Evolutionary conservation across 257 asterid genomes (phyloP).

Genomic region (Capsicum chinense): DNA sequence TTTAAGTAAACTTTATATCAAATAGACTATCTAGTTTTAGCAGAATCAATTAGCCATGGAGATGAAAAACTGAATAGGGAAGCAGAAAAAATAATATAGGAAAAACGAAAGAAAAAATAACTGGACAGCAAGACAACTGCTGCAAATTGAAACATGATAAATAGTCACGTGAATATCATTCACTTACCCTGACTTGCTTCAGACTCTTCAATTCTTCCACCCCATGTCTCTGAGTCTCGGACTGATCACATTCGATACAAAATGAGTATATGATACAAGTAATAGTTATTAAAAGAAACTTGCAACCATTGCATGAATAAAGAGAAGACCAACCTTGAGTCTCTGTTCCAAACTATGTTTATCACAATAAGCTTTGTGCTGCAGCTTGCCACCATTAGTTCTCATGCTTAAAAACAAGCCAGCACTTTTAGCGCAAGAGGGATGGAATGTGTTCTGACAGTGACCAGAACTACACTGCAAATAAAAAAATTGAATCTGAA

Average conservation of each 20-base stretch:
- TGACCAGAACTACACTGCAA: slow-evolving; percentile 95
- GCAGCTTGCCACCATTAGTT: slow-evolving; percentile 83
- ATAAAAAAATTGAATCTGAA: slow-evolving; percentile 33
- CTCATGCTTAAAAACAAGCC: slow-evolving; percentile 81
- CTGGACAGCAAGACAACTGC: slow-evolving; percentile 6
- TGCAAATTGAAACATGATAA: not conserved
- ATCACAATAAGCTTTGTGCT: slow-evolving; percentile 94
- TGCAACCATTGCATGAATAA: slow-evolving; percentile 22
- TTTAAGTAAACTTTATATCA: not conserved
- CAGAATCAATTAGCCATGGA: not conserved
- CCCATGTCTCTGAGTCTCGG: slow-evolving; percentile 76
- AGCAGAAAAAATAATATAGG: not conserved
- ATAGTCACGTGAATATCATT: slow-evolving; percentile 15
- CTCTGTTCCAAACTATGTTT: slow-evolving; percentile 87
- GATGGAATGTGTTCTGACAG: slow-evolving; percentile 91
- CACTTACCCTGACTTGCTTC: slow-evolving; percentile 91
- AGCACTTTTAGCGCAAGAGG: slow-evolving; percentile 96
- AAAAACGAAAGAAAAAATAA: not conserved
- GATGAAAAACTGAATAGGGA: not conserved
- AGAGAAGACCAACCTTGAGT: slow-evolving; percentile 68
- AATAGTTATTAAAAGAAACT: not conserved
- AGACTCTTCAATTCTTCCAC: slow-evolving; percentile 86
- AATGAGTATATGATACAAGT: slow-evolving; percentile 8
- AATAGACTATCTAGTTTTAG: not conserved
- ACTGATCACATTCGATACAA: slow-evolving; percentile 50